phyloP scores from a whole-genome alignment of 495 filamentous ascomycete genomes.

The Clohesyomyces aquaticus region DNA sequence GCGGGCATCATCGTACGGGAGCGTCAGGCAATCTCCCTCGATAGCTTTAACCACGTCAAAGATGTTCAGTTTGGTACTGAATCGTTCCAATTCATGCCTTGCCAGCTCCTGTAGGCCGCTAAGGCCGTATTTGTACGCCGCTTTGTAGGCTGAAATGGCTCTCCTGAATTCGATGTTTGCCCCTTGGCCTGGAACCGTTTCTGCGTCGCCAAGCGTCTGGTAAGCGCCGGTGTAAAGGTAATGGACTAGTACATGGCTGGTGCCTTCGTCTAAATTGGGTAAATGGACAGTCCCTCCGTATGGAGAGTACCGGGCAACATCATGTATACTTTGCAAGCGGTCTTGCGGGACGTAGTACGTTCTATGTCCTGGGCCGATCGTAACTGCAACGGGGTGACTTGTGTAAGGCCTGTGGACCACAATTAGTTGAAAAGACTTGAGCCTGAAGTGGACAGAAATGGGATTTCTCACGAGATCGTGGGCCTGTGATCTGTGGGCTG shows the following conservation, averaged over 20 bases:
- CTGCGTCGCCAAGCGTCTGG: constrained; percentile 17
- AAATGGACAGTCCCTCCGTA: neutral
- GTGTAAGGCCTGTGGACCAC: constrained; percentile 20
- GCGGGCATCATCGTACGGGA: neutral
- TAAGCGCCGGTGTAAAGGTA: constrained; percentile 25
- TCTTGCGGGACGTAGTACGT: constrained; percentile 15
- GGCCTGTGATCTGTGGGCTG: constrained; percentile 18
- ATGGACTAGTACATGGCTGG: constrained; percentile 24
- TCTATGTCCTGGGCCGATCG: constrained; percentile 5
- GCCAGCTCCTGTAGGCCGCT: constrained; percentile 18
- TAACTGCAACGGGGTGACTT: constrained; percentile 1
- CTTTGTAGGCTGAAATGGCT: constrained; percentile 9
- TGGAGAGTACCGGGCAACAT: constrained; percentile 6
- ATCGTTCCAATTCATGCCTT: constrained; percentile 3
- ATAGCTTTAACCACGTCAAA: constrained; percentile 4
- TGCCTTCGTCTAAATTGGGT: constrained; percentile 15
- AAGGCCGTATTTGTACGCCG: constrained; percentile 8
- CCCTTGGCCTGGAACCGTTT: neutral
- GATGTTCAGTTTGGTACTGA: constrained; percentile 1
- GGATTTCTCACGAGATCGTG: constrained; percentile 20
- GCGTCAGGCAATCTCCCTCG: constrained; percentile 6
- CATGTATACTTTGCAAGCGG: constrained; percentile 12
- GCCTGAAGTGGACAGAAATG: constrained; percentile 3
- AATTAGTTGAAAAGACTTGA: constrained; percentile 4
- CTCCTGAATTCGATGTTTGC: constrained; percentile 15